These are phyloP conservation scores for Fusarium longipes DNA, from an alignment of 2,329 filamentous ascomycete genomes.

Conservation along the genomic window DNA sequence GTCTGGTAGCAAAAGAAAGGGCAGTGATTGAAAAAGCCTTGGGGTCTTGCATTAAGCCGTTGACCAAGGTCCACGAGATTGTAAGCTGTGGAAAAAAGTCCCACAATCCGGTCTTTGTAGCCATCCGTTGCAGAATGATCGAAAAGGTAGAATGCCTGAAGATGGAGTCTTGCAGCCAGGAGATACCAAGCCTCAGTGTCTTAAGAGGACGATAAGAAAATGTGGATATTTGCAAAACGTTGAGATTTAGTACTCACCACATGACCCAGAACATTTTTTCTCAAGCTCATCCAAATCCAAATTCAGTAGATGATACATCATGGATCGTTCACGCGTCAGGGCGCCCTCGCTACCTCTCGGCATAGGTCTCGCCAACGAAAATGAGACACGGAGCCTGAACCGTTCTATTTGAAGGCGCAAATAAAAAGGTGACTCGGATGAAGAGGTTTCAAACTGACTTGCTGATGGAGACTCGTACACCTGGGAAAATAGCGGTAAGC, in stretches of 20 bases:
- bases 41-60: background rate
- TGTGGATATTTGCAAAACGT: background rate
- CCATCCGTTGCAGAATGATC: background rate
- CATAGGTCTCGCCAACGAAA: background rate
- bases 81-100: background rate
- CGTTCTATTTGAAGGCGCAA: background rate
- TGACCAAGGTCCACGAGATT: background rate
- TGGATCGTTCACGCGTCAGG: background rate
- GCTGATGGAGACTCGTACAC: background rate
- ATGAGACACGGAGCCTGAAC: background rate
- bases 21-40: background rate
- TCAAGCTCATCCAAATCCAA: background rate
- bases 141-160: background rate
- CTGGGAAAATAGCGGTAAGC: background rate
- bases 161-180: background rate
- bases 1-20: conserved; percentile 1
- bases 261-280: background rate
- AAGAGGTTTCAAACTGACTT: background rate
- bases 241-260: background rate
- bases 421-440: background rate
- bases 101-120: background rate
- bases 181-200: background rate
- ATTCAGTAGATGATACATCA: background rate
- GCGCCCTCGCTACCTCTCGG: background rate
- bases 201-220: background rate